phyloP scores from a whole-genome alignment of 2,329 filamentous ascomycete genomes.

The Trichoderma asperellum region DNA sequence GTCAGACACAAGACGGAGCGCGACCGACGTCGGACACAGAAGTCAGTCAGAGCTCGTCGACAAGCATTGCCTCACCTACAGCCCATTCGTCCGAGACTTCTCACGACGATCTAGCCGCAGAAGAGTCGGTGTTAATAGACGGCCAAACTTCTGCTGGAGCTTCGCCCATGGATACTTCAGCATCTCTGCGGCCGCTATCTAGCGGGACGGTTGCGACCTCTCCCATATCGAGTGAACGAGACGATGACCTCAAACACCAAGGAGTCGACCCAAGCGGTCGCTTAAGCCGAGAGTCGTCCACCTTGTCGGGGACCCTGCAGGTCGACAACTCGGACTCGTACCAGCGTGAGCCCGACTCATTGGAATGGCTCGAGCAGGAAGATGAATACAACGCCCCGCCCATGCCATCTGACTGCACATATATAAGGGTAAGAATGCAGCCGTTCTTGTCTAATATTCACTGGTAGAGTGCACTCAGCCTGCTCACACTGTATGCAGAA shows the following conservation, averaged over 20 bases:
- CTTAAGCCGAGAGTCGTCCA: slow-evolving; percentile 34
- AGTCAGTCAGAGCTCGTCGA: slow-evolving; percentile 32
- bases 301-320: slow-evolving; percentile 27
- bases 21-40: slow-evolving; percentile 32
- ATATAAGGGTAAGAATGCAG: slow-evolving; percentile 41
- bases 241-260: slow-evolving; percentile 36
- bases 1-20: slow-evolving; percentile 36
- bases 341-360: slow-evolving; percentile 34
- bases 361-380: slow-evolving; percentile 36
- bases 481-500: slow-evolving; percentile 52
- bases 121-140: slow-evolving; percentile 36
- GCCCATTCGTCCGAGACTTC: slow-evolving; percentile 32
- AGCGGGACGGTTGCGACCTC: slow-evolving; percentile 41
- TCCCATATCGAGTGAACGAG: slow-evolving; percentile 40
- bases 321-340: slow-evolving; percentile 31
- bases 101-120: slow-evolving; percentile 33
- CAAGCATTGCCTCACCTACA: slow-evolving; percentile 34
- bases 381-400: slow-evolving; percentile 42
- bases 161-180: slow-evolving; percentile 47
- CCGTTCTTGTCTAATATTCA: neutral
- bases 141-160: slow-evolving; percentile 37
- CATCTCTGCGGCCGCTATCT: slow-evolving; percentile 49
- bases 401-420: slow-evolving; percentile 47
- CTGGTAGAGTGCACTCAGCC: neutral
- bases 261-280: slow-evolving; percentile 34